Evolutionary conservation across 2,329 filamentous ascomycete genomes (phyloP).

Genomic region (Emmonsia crescens): DNA sequence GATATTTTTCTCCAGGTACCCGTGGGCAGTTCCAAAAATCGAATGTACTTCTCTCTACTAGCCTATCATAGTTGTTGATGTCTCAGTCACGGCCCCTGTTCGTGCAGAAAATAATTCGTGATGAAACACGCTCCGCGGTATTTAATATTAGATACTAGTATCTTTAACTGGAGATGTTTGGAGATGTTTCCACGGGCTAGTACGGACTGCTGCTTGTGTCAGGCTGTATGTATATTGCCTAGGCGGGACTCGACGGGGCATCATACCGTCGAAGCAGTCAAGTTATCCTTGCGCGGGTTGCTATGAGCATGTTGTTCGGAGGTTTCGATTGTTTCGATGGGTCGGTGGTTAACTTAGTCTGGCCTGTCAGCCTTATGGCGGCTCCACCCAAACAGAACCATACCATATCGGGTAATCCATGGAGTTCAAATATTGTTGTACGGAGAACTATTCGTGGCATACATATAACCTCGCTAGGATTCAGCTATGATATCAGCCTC

Average conservation of each 20-base stretch:
- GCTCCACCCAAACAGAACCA: neutral
- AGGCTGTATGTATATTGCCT: neutral
- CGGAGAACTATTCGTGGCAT: neutral
- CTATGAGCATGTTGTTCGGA: neutral
- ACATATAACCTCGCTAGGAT: neutral
- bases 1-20: neutral
- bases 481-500: neutral
- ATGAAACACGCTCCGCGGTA: neutral
- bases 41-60: neutral
- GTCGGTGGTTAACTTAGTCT: neutral
- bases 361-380: neutral
- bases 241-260: neutral
- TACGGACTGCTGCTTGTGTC: neutral
- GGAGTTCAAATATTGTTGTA: neutral
- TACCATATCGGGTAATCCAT: neutral
- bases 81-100: neutral
- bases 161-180: neutral
- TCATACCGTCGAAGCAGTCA: neutral
- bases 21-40: neutral
- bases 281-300: neutral
- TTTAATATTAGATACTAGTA: neutral
- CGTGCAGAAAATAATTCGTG: neutral
- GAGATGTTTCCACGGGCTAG: neutral
- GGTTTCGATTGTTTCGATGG: neutral
- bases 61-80: neutral